These are phyloP conservation scores for Truncatella angustata DNA, from an alignment of 2,329 filamentous ascomycete genomes.

Conservation along the genomic window DNA sequence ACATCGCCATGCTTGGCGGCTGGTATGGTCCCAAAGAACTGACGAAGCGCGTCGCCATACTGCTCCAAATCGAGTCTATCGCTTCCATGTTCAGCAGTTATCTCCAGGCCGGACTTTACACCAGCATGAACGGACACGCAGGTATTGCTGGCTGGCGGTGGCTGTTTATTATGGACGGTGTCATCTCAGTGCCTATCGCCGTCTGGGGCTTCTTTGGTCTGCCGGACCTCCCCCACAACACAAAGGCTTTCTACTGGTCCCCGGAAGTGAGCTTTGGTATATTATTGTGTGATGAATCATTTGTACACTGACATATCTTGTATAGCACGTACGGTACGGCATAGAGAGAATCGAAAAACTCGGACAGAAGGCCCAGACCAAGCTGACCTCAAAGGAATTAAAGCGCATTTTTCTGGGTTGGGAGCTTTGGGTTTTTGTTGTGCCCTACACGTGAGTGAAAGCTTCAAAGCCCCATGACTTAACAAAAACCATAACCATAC, in stretches of 20 bases:
- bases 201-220: constrained; percentile 43
- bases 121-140: constrained; percentile 36
- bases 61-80: constrained; percentile 47
- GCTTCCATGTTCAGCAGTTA: constrained; percentile 53
- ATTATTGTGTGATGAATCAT: no score
- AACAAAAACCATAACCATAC: no score
- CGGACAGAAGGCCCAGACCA: background rate
- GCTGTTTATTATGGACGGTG: constrained; percentile 39
- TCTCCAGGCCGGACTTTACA: constrained; percentile 45
- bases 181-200: constrained; percentile 46
- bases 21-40: constrained; percentile 37
- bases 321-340: background rate
- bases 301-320: background rate
- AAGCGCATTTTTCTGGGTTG: background rate
- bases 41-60: constrained; percentile 50
- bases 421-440: background rate
- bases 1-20: constrained; percentile 25
- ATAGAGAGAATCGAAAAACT: background rate
- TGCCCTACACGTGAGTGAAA: constrained; percentile 1
- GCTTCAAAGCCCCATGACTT: no score
- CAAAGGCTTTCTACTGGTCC: constrained; percentile 32
- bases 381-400: background rate
- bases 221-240: constrained; percentile 39
- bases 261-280: background rate
- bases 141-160: constrained; percentile 45